Percentiles rank a stretch among this genome's conserved stretches.
Evolutionary conservation across 768 basidiomycete genomes (phyloP).

Genomic region (Pleurotus pulmonarius): DNA sequence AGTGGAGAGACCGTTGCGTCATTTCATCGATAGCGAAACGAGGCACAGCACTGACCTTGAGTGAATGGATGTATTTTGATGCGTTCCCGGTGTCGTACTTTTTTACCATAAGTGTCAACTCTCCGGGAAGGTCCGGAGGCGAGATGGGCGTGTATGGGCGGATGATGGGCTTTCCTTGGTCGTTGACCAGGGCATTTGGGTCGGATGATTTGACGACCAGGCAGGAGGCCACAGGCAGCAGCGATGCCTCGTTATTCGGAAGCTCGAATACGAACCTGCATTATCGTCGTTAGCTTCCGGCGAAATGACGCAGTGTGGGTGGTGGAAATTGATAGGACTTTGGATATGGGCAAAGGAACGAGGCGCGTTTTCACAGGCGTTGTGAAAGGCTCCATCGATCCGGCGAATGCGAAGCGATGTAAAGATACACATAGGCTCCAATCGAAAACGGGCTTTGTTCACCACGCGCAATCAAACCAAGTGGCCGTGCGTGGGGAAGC

Average conservation of each 20-base stretch:
- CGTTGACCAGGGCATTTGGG: conserved; percentile 58
- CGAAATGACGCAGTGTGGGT: too few relatives aligned
- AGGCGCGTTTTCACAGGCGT: too few relatives aligned
- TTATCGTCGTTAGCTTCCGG: not conserved
- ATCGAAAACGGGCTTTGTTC: too few relatives aligned
- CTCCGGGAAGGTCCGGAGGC: conserved; percentile 66
- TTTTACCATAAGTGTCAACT: conserved; percentile 81
- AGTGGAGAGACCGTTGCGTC: not conserved
- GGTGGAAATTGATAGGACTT: too few relatives aligned
- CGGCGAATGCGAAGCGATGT: too few relatives aligned
- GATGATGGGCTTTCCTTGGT: conserved; percentile 83
- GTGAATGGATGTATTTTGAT: conserved; percentile 75
- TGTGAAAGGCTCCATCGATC: too few relatives aligned
- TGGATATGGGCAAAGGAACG: too few relatives aligned
- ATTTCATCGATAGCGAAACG: not conserved
- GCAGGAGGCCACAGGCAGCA: conserved; percentile 76
- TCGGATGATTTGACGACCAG: conserved; percentile 75
- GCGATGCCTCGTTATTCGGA: conserved; percentile 71
- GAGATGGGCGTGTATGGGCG: conserved; percentile 95
- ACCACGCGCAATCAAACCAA: too few relatives aligned
- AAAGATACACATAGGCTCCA: too few relatives aligned
- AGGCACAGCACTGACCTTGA: conserved; percentile 44
- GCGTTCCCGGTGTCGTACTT: conserved; percentile 79
- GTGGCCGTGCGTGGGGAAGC: too few relatives aligned
- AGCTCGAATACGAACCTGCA: conserved; percentile 76